Evolutionary conservation across 108 stramenopile species (phyloP).

Genomic region (Discostella stelligeroides): DNA sequence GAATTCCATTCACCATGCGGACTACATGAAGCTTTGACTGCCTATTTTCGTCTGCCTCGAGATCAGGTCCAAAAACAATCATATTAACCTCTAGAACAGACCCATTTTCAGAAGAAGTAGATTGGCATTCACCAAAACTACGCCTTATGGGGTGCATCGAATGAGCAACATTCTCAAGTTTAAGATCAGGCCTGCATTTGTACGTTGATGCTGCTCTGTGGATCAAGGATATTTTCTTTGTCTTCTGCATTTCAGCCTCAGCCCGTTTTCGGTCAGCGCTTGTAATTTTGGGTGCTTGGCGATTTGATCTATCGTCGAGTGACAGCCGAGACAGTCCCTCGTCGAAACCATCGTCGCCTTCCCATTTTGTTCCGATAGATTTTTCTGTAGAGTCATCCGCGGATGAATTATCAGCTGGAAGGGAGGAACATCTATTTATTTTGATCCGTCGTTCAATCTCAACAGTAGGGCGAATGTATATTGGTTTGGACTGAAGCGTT

Average conservation of each 20-base stretch:
- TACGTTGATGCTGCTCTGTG: constrained; percentile 52
- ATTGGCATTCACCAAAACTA: not conserved
- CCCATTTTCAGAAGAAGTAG: constrained; percentile 7
- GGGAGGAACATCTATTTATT: not conserved
- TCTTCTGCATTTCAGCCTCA: constrained; percentile 23
- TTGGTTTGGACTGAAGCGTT: constrained; percentile 55
- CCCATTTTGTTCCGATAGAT: constrained; percentile 21
- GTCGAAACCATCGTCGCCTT: constrained; percentile 41
- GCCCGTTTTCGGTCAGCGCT: constrained; percentile 27
- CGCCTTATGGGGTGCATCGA: constrained; percentile 60
- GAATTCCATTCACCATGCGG: constrained; percentile 85
- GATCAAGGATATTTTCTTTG: constrained; percentile 33
- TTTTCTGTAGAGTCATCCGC: constrained; percentile 18
- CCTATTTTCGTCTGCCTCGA: constrained; percentile 13
- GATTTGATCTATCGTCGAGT: constrained; percentile 25
- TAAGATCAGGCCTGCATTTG: constrained; percentile 38
- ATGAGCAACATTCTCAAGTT: constrained; percentile 63
- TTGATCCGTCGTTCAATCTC: constrained; percentile 34
- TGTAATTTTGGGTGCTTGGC: constrained; percentile 15
- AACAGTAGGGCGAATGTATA: constrained; percentile 60
- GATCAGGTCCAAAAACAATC: constrained; percentile 60
- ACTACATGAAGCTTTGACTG: constrained; percentile 62
- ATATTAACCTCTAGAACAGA: constrained; percentile 63
- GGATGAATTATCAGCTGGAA: constrained; percentile 7
- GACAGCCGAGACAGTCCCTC: constrained; percentile 6